A percentile compares a stretch with the other conserved stretches of the same genome.
phyloP scores from a whole-genome alignment of 1,139 yeast genomes.

The Torulaspora globosa region DNA sequence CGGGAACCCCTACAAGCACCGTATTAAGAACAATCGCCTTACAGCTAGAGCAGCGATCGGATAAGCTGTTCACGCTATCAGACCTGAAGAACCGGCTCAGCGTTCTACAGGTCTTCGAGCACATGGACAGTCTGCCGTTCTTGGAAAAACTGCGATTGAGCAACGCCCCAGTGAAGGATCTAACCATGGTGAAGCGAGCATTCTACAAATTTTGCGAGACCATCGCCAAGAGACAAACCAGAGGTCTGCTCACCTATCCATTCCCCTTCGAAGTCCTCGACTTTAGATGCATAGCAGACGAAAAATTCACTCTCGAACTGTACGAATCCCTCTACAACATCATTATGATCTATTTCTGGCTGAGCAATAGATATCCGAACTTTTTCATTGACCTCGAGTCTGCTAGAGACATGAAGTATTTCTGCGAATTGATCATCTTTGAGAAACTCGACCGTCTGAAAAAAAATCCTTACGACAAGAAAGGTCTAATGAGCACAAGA shows the following conservation, averaged over 20 bases:
- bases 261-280: constrained; percentile 34
- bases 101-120: constrained; percentile 45
- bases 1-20: constrained; percentile 43
- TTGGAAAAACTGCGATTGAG: constrained; percentile 55
- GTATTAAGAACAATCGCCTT: constrained; percentile 48
- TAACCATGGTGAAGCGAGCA: constrained; percentile 33
- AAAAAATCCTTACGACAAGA: constrained; percentile 29
- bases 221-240: constrained; percentile 33
- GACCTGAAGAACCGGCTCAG: constrained; percentile 43
- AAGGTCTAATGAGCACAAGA: constrained; percentile 8
- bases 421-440: constrained; percentile 62
- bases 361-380: constrained; percentile 80
- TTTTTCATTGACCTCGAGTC: constrained; percentile 72
- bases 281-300: constrained; percentile 27
- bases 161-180: constrained; percentile 52
- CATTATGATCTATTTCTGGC: constrained; percentile 74
- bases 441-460: constrained; percentile 48
- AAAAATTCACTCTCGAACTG: constrained; percentile 42
- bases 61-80: constrained; percentile 27
- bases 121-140: constrained; percentile 39
- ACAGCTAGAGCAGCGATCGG: constrained; percentile 38
- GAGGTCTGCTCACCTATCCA: constrained; percentile 35
- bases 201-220: constrained; percentile 34
- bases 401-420: constrained; percentile 61
- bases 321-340: constrained; percentile 70